A percentile compares a stretch with the other conserved stretches of the same genome.
These are phyloP conservation scores for Trichoderma afroharzianum DNA, from an alignment of 2,329 filamentous ascomycete species.

Conservation along the genomic window DNA sequence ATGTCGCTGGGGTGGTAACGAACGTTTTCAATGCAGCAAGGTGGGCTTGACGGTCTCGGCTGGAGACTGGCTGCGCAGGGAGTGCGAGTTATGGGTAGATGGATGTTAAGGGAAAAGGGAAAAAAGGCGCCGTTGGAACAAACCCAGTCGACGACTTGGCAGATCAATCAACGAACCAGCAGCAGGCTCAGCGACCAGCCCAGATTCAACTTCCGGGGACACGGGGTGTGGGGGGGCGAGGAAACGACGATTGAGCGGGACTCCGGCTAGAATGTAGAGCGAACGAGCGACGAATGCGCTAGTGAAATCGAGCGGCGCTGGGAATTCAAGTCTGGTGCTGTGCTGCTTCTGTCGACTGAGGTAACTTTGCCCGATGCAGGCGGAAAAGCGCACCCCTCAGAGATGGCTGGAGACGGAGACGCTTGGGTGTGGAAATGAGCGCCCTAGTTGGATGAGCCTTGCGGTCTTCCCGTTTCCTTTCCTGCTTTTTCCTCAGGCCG, in stretches of 20 bases:
- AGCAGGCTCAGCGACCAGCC: conserved; percentile 15
- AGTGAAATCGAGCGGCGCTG: neutral
- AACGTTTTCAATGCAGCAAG: conserved; percentile 9
- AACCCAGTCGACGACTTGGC: conserved; percentile 9
- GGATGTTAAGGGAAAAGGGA: conserved; percentile 12
- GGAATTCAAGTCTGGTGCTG: neutral
- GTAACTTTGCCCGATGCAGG: conserved; percentile 6
- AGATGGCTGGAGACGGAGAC: neutral
- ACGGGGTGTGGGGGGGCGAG: conserved; percentile 16
- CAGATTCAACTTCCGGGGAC: conserved; percentile 17
- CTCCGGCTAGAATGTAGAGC: conserved; percentile 16
- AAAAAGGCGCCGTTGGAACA: conserved; percentile 6
- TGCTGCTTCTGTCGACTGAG: conserved; percentile 10
- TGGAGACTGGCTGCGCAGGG: conserved; percentile 1
- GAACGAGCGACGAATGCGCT: conserved; percentile 16
- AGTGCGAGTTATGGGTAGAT: neutral
- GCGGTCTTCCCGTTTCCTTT: neutral
- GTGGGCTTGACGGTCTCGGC: neutral
- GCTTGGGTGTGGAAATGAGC: neutral
- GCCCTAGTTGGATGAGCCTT: neutral
- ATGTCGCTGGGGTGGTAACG: neutral
- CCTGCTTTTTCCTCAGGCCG: neutral
- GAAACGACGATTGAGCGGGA: conserved; percentile 11
- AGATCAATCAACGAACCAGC: conserved; percentile 13
- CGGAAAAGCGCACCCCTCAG: neutral